Conservation (phyloP, 2,329 filamentous ascomycete species). For the Pezicula radicicola region DNA sequence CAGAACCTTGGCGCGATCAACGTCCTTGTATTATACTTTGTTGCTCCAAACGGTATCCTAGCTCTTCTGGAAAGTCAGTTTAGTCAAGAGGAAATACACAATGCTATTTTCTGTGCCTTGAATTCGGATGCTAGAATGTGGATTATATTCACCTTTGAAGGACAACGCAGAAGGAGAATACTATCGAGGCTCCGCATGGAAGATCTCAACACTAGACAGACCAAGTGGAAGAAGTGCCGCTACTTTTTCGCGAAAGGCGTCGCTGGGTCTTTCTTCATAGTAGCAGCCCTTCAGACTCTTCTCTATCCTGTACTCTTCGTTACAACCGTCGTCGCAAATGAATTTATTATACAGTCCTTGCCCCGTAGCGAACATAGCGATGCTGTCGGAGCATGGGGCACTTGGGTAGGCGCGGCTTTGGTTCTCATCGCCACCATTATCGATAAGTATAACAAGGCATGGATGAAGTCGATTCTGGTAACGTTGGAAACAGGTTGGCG, state of each 20-base stretch:
- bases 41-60: constrained; percentile 5
- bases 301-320: constrained; percentile 7
- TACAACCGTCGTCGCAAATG: constrained; percentile 1
- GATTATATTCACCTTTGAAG: constrained; percentile 6
- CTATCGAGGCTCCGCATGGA: neutral
- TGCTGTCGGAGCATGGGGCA: constrained; percentile 9
- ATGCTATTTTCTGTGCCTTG: constrained; percentile 6
- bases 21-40: constrained; percentile 2
- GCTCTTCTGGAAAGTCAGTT: constrained; percentile 4
- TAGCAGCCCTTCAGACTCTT: constrained; percentile 1
- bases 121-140: constrained; percentile 5
- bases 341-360: constrained; percentile 1
- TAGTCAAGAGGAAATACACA: constrained; percentile 6
- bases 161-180: constrained; percentile 1
- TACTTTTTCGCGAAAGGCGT: constrained; percentile 6
- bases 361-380: constrained; percentile 9
- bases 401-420: constrained; percentile 8
- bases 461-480: neutral
- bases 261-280: constrained; percentile 4
- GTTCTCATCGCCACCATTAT: constrained; percentile 8
- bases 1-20: neutral
- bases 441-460: constrained; percentile 2
- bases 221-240: constrained; percentile 3
- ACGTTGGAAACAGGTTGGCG: too few species aligned
- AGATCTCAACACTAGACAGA: neutral